phyloP scores from a whole-genome alignment of 768 basidiomycete species.

The Suillus americanus region DNA sequence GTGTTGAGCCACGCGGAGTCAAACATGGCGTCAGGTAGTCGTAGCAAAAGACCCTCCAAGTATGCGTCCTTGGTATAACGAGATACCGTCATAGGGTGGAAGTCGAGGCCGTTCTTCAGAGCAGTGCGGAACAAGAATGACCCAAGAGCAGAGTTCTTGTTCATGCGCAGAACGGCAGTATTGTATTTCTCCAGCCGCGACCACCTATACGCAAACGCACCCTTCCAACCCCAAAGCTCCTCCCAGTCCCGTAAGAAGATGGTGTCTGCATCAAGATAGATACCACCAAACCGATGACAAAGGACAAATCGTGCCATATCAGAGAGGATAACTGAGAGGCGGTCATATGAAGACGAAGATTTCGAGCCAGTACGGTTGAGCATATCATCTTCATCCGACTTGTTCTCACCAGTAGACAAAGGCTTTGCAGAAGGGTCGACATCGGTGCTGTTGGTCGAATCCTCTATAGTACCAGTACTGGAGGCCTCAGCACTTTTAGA shows the following conservation, averaged over 20 bases:
- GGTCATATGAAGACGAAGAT: constrained; percentile 84
- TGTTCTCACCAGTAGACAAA: constrained; percentile 25
- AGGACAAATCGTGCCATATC: constrained; percentile 98
- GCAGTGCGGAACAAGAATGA: constrained; percentile 94
- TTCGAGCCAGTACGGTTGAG: constrained; percentile 87
- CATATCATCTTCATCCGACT: constrained; percentile 49
- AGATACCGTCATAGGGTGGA: constrained; percentile 96
- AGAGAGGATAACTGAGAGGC: constrained; percentile 88
- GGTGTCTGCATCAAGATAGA: constrained; percentile 96
- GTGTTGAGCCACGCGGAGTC: constrained; percentile 97
- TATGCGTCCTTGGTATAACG: constrained; percentile 88
- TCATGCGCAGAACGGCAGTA: constrained; percentile 92
- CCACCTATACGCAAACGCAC: constrained; percentile 97
- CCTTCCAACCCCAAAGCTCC: constrained; percentile 95
- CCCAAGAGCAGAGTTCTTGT: constrained; percentile 89
- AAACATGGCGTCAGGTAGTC: constrained; percentile 93
- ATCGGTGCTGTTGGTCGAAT: constrained; percentile 25
- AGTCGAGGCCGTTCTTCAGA: constrained; percentile 90
- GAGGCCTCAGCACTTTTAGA: constrained; percentile 25
- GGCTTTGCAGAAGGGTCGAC: constrained; percentile 15
- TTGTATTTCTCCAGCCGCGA: constrained; percentile 91
- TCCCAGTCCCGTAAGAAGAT: constrained; percentile 98
- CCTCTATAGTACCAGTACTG: constrained; percentile 14
- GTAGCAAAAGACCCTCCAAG: constrained; percentile 77
- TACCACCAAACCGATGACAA: constrained; percentile 95